Percentiles rank a stretch among this genome's conserved stretches.
phyloP scores from a whole-genome alignment of 345 rosid species.

The Linum lewisii region DNA sequence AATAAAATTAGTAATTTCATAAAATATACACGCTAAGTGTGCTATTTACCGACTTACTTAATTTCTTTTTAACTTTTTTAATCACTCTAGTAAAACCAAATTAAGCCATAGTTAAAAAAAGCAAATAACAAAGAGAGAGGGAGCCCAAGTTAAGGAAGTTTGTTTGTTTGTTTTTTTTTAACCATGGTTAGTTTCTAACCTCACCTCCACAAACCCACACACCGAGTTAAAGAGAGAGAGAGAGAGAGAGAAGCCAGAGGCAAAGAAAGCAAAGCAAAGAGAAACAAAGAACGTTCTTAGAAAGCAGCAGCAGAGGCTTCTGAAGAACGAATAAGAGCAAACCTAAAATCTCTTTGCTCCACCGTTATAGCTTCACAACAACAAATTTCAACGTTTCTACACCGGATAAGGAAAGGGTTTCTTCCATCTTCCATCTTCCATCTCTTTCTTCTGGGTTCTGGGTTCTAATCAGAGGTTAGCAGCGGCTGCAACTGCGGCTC shows the following conservation, averaged over 20 bases:
- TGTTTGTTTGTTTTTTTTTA: slow-evolving; percentile 1
- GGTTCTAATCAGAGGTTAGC: slow-evolving; percentile 3
- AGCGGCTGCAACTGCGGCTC: background rate
- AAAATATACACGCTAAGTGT: background rate
- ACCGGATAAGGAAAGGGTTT: no score
- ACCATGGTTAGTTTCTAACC: slow-evolving; percentile 32
- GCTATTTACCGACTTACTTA: background rate
- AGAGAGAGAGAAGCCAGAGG: background rate
- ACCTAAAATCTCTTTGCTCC: background rate
- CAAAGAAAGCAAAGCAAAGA: background rate
- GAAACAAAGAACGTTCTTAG: background rate
- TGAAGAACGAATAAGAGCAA: background rate
- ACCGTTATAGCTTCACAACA: background rate
- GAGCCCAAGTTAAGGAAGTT: background rate
- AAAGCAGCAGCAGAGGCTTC: background rate
- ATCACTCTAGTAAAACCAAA: background rate
- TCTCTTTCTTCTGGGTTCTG: background rate
- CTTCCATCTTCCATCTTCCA: background rate
- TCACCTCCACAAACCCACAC: background rate
- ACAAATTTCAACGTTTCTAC: background rate
- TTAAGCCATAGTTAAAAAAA: background rate
- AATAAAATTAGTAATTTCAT: no score
- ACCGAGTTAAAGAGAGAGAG: slow-evolving; percentile 15
- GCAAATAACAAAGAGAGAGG: background rate
- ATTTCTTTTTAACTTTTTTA: slow-evolving; percentile 13